Percentiles rank a stretch among this genome's conserved stretches.
phyloP scores from a whole-genome alignment of 805 yeast genomes.

The Spathaspora hagerdaliae region DNA sequence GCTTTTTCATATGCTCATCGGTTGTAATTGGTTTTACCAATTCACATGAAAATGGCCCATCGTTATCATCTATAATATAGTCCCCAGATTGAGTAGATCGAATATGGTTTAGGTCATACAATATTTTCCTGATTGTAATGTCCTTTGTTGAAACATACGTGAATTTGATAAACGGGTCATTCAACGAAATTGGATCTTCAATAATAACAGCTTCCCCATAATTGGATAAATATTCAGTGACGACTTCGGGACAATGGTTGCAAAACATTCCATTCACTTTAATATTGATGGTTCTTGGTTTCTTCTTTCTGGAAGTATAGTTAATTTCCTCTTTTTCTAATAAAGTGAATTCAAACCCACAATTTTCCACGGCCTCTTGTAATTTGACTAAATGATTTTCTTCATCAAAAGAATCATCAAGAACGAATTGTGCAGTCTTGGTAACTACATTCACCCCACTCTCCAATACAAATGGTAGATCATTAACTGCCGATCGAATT shows the following conservation, averaged over 20 bases:
- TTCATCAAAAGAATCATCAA: conserved; percentile 38
- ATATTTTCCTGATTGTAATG: conserved; percentile 53
- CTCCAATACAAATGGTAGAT: conserved; percentile 50
- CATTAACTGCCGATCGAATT: conserved; percentile 43
- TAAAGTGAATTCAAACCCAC: conserved; percentile 60
- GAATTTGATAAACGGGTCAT: conserved; percentile 56
- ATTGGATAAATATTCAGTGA: conserved; percentile 44
- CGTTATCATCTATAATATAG: conserved; percentile 12
- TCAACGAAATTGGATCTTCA: conserved; percentile 51
- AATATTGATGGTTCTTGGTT: conserved; percentile 54
- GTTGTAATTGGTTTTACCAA: conserved; percentile 53
- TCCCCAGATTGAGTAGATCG: conserved; percentile 17
- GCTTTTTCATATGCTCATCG: conserved; percentile 56
- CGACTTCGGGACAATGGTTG: conserved; percentile 59
- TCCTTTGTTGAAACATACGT: conserved; percentile 57
- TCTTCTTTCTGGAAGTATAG: conserved; percentile 44
- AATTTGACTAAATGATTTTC: conserved; percentile 33
- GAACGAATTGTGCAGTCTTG: conserved; percentile 59
- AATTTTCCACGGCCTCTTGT: conserved; percentile 53
- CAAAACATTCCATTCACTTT: conserved; percentile 66
- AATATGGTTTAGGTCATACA: conserved; percentile 45
- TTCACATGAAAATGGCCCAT: conserved; percentile 43
- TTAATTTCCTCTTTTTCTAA: conserved; percentile 41
- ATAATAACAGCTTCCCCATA: conserved; percentile 58
- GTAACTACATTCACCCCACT: conserved; percentile 54